A percentile compares a stretch with the other conserved stretches of the same genome.
These are phyloP conservation scores for Mercurialis annua DNA, from an alignment of 345 rosid genomes.

Conservation along the genomic window DNA sequence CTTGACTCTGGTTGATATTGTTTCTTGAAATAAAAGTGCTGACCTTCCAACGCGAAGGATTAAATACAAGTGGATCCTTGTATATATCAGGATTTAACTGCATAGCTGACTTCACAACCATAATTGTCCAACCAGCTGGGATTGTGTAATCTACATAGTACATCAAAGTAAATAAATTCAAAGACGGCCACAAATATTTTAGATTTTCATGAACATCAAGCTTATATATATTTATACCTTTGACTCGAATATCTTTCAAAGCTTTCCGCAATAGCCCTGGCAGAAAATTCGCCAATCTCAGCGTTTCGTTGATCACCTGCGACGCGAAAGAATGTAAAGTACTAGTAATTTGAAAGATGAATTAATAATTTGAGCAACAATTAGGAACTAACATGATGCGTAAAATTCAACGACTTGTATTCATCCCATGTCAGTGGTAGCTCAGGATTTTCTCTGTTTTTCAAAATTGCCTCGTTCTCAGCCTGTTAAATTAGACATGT, in stretches of 20 bases:
- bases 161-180: too few relatives aligned
- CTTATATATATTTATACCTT: neutral
- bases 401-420: constrained; percentile 38
- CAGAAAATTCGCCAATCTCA: constrained; percentile 1
- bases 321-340: too few relatives aligned
- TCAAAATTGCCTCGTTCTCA: constrained; percentile 30
- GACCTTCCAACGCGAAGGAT: constrained; percentile 54
- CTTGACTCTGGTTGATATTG: too few relatives aligned
- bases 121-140: constrained; percentile 43
- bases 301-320: constrained; percentile 13
- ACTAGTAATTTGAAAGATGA: too few relatives aligned
- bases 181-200: too few relatives aligned
- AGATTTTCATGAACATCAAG: too few relatives aligned
- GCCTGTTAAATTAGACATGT: constrained; percentile 14
- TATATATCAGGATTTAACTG: constrained; percentile 31
- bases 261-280: constrained; percentile 10
- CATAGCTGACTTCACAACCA: constrained; percentile 26
- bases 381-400: constrained; percentile 27
- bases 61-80: constrained; percentile 36
- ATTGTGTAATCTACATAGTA: constrained; percentile 47
- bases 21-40: neutral
- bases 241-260: constrained; percentile 5
- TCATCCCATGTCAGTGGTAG: constrained; percentile 38
- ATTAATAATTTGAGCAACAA: too few relatives aligned
- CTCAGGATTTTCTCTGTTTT: constrained; percentile 15